A percentile compares a stretch with the other conserved stretches of the same genome.
These are phyloP conservation scores for Climacium dendroides DNA, from an alignment of 225 moss, liverwort and hornwort genomes.

Conservation along the genomic window DNA sequence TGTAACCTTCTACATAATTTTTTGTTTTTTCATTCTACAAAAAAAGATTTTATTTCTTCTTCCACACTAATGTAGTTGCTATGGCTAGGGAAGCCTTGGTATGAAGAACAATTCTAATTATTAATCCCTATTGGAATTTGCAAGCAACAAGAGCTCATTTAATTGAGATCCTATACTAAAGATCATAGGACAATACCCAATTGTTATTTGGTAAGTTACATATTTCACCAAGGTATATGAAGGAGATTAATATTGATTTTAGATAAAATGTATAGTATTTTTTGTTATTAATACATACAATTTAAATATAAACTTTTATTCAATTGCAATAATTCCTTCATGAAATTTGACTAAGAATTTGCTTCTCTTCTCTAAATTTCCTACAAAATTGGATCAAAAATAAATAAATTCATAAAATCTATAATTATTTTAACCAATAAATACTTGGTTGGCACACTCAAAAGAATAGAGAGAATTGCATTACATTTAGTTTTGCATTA, in stretches of 20 bases:
- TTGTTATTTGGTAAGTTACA: background rate
- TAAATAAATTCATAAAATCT: no score
- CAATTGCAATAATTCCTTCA: background rate
- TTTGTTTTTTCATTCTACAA: fast-evolving
- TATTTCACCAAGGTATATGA: no score
- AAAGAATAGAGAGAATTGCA: no score
- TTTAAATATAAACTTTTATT: background rate
- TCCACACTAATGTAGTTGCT: background rate
- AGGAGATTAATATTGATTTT: background rate
- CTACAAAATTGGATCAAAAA: background rate
- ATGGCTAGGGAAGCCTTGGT: fast-evolving
- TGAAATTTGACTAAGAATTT: background rate
- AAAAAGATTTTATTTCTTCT: background rate
- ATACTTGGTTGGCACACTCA: no score
- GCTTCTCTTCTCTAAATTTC: background rate
- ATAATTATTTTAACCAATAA: no score
- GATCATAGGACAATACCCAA: background rate
- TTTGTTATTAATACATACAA: background rate
- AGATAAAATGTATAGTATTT: background rate
- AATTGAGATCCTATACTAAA: background rate
- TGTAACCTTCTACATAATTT: background rate
- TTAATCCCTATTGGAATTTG: background rate
- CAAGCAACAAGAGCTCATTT: background rate
- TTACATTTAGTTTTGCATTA: no score
- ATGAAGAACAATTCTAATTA: background rate